A percentile compares a stretch with the other conserved stretches of the same genome.
phyloP scores from a whole-genome alignment of 805 yeast species.

The Blastobotrys attinorum region DNA sequence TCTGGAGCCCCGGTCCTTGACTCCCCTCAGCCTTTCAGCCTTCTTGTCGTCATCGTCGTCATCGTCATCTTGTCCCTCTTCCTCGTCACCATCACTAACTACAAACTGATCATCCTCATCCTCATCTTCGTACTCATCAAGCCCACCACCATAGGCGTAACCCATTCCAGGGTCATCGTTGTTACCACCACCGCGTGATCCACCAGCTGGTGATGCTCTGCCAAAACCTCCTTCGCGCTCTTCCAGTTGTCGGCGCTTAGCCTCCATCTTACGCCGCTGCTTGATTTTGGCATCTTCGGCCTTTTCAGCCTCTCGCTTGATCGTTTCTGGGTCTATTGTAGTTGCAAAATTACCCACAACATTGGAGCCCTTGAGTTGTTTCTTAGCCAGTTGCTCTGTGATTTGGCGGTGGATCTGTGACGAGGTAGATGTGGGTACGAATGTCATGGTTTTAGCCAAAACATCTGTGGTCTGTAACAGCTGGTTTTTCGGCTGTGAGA shows the following conservation, averaged over 20 bases:
- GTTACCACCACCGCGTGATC: too few species aligned
- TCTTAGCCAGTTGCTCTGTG: conserved; percentile 38
- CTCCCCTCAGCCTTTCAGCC: conserved; percentile 24
- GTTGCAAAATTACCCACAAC: conserved; percentile 33
- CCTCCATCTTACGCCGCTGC: conserved; percentile 36
- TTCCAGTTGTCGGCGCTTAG: conserved; percentile 26
- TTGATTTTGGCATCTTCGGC: conserved; percentile 31
- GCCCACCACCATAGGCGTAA: too few species aligned
- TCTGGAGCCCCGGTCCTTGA: conserved; percentile 25
- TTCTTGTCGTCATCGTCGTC: conserved; percentile 26
- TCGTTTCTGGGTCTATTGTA: conserved; percentile 37
- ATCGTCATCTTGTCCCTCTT: conserved; percentile 31
- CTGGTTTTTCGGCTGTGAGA: conserved; percentile 63
- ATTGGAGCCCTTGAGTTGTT: conserved; percentile 23
- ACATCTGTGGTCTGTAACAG: conserved; percentile 62
- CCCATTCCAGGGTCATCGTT: too few species aligned
- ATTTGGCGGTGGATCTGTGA: conserved; percentile 76
- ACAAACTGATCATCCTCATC: conserved; percentile 4
- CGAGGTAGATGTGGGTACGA: conserved; percentile 85
- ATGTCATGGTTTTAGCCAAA: conserved; percentile 56
- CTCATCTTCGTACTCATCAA: neutral
- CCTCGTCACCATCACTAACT: conserved; percentile 27
- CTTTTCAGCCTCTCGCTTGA: conserved; percentile 36
- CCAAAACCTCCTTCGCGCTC: conserved; percentile 20
- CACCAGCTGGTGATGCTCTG: too few species aligned